Evolutionary conservation across 805 yeast genomes (phyloP), one percentile per base, ranked within the genome.

Genomic region (Grigorovia jiainica): DNA sequence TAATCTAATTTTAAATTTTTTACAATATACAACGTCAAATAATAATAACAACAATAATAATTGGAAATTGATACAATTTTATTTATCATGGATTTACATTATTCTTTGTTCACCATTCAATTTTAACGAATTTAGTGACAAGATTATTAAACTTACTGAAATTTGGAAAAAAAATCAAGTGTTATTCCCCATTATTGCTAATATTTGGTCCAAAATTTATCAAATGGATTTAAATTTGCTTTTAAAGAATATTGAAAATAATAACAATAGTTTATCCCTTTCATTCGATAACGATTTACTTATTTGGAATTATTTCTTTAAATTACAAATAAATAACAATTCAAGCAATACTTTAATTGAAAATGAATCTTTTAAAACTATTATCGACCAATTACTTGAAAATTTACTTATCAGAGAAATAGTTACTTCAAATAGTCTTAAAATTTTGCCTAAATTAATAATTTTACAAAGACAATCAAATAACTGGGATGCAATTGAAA

Each of bases 21-120:
- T 71, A 9, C 51, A 44, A 7, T 21, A 0, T 6, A 32, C 34
- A 5, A 11, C 46, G 7, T 5, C 36, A 38, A n/a, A 18, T n/a
- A n/a, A n/a, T n/a, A n/a, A n/a, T n/a, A n/a, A n/a, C n/a, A n/a
- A n/a, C n/a, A n/a, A n/a, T n/a, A n/a, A n/a, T 5, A 31, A 47
- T 6, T 76, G 82, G 84, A 66, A 71, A 38, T 66, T 65, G 24
- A 54, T 63, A 29, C 78, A 65, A 43, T 59, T 79, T 9, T 54
- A 78, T 34, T 59, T 87, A 7, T 64, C 82, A 3, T 89, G 95
- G 95, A 67, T 86, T 8, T 71, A 81, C 0, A 75, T 80, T 8
- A 62, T 87, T 18, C 71, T 78, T 0, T 63, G 83, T n/a, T 75
- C 79, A 0, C 97, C 97, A 0, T 87, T 89, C 53, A 70, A 75